Base-by-base conservation (phyloP, 164 flowering plant genomes). In the Nymphaea colorata region DNA sequence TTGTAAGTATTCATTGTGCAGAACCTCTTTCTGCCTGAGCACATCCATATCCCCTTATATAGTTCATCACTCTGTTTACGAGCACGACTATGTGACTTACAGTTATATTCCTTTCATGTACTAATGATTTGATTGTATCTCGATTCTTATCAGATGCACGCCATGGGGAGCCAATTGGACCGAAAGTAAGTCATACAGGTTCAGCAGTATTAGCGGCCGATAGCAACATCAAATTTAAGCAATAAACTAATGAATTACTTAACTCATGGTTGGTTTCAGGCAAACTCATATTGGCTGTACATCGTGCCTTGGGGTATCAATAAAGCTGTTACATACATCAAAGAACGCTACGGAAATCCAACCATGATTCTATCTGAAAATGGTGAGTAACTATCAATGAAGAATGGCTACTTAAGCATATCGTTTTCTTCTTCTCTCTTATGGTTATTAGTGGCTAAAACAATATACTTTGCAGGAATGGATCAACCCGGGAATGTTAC, bases 401-500 rank as follows among this genome's bases (percentile, higher is more conserved):
- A 12, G n/a, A 4, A 8, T 45, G 43, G 16, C 4, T 53, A 12
- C 14, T 43, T 59, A 4, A 42, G 41, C 43, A 3, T 4, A 3
- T 17, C 3, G 18, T 41, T 44, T 61, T 55, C 59, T 45, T 57
- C 6, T 62, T 65, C 25, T 43, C 67, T 57, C 0, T 15, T 12
- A 11, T 66, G 16, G 5, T 44, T 12, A 5, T 17, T 25, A 47
- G 15, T 25, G 10, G 59, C n/a, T n/a, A 15, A 53, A 36, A 15
- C 6, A 16, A 15, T 1, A 14, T 12, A 36, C 11, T 61, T 61
- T 61, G 63, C 74, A 93, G 98, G 98, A 59, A 93, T 87, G 97
- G 97, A 93, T 78, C 83, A 93, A 65, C 92, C 98, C 2, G 97
- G 94, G 0, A 85, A 84, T 74, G 79, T 87, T 11, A 86, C 88